Evolutionary conservation across 257 asterid genomes (phyloP), one percentile per base, ranked within the genome.

Genomic region (Lithospermum erythrorhizon): DNA sequence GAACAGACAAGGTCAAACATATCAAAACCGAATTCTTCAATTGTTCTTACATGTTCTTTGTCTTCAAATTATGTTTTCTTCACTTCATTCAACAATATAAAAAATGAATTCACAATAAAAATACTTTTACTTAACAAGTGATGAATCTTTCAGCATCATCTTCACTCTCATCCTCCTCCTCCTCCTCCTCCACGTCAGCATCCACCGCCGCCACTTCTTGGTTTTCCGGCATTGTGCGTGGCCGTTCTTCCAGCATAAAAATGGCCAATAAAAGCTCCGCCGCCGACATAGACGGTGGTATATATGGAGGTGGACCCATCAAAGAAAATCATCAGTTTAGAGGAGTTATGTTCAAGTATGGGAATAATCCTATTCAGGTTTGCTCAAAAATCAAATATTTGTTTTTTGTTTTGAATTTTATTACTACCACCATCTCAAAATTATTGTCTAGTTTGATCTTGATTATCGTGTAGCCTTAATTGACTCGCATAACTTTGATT

Each of bases 311-410:
- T 48, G 83, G 86, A 5, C 93, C 95, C 59, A 63, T 84, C 55
- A 84, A 82, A 62, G 76, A 67, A 86, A 89, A 83, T 75, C 84
- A 66, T 37, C 97, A 87, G 71, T 79, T 89, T 52, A 79, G 82
- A 41, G 97, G 97, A 63, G 83, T 81, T 73, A 82, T 87, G 90
- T 87, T 89, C 53, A 89, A 84, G 81, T 87, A 89, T 71, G 95
- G 95, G 19, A 79, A 89, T 15, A 79, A 87, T 57, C 48, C 95
- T 25, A 71, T 83, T 73, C 97, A 89, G 95, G 97, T 89, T 25
- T 23, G 68, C 65, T 16, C 41, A 21, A 27, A 59, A 41, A 48
- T 30, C 61, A 24, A 45, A 51, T 48, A 6, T 4, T 35, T 51
- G 45, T 24, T 21, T n/a, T 55, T 30, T 41, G 23, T 48, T 54